Evolutionary conservation across 1,284 basidiomycete species (phyloP).

Genomic region (Cystobasidiaceae sp.): DNA sequence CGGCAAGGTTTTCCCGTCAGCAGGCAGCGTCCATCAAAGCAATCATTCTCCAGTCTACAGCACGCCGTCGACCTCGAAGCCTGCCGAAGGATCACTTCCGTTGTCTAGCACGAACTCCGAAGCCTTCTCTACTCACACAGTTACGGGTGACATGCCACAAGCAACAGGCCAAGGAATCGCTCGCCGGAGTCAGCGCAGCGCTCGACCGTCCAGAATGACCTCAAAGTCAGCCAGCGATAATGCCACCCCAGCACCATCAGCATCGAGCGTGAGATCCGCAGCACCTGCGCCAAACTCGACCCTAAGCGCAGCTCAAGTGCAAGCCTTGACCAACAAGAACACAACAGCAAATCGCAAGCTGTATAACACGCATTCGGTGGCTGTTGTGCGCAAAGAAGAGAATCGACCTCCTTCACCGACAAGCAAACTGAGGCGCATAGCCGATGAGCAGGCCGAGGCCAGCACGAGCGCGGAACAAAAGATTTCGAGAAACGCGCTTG

Average conservation of each 20-base stretch:
- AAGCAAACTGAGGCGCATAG: conserved; percentile 39
- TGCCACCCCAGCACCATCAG: neutral
- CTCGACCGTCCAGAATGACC: neutral
- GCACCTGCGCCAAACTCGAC: conserved; percentile 1
- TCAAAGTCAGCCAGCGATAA: neutral
- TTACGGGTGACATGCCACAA: too few species aligned
- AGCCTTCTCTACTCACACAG: neutral
- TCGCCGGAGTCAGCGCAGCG: conserved; percentile 12
- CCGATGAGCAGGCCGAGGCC: neutral
- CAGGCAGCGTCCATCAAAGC: too few species aligned
- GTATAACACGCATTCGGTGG: conserved; percentile 37
- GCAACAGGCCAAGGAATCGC: neutral
- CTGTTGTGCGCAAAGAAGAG: conserved; percentile 35
- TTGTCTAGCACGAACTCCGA: too few species aligned
- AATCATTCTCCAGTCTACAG: too few species aligned
- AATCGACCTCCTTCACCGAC: conserved; percentile 40
- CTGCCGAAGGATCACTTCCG: too few species aligned
- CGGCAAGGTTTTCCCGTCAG: too few species aligned
- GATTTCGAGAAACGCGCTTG: neutral
- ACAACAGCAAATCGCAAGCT: conserved; percentile 36
- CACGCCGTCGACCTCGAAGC: neutral
- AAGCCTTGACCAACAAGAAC: conserved; percentile 37
- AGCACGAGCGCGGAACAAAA: neutral
- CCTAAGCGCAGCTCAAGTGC: conserved; percentile 35
- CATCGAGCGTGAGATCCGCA: neutral